phyloP scores from a whole-genome alignment of 2,329 filamentous ascomycete genomes.

The Alternaria angustiovoidea region DNA sequence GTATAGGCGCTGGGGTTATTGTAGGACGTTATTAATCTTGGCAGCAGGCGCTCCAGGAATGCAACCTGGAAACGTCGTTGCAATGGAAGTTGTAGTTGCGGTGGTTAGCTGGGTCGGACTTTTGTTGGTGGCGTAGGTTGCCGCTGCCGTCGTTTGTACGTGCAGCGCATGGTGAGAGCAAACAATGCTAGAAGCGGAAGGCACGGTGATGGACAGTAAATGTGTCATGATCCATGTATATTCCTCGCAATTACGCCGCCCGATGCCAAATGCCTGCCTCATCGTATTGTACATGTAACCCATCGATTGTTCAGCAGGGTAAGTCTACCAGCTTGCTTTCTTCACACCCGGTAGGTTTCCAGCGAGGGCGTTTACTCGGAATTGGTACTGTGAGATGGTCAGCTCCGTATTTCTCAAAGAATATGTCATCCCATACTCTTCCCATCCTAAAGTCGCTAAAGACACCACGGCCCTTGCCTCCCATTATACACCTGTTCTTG shows the following conservation, averaged over 20 bases:
- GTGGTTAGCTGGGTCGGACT: constrained; percentile 1
- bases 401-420: constrained; percentile 6
- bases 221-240: constrained; percentile 21
- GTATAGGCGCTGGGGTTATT: not conserved
- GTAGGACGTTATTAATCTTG: not conserved
- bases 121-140: constrained; percentile 3
- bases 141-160: constrained; percentile 18
- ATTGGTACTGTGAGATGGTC: constrained; percentile 76
- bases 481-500: constrained; percentile 89
- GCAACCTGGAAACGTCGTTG: not conserved
- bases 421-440: constrained; percentile 67
- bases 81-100: not conserved
- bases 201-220: not conserved
- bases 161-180: constrained; percentile 25
- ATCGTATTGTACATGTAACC: constrained; percentile 24
- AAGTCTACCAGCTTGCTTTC: constrained; percentile 89
- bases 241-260: constrained; percentile 37
- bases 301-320: not conserved
- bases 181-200: constrained; percentile 15
- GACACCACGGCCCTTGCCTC: constrained; percentile 90
- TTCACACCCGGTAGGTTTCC: constrained; percentile 90
- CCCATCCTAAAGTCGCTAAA: constrained; percentile 91
- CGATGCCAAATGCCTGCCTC: constrained; percentile 32
- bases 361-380: constrained; percentile 85
- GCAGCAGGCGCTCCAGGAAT: not conserved